A percentile compares a stretch with the other conserved stretches of the same genome.
phyloP scores from a whole-genome alignment of 805 yeast genomes.

The Hermanozyma aechmeae region DNA sequence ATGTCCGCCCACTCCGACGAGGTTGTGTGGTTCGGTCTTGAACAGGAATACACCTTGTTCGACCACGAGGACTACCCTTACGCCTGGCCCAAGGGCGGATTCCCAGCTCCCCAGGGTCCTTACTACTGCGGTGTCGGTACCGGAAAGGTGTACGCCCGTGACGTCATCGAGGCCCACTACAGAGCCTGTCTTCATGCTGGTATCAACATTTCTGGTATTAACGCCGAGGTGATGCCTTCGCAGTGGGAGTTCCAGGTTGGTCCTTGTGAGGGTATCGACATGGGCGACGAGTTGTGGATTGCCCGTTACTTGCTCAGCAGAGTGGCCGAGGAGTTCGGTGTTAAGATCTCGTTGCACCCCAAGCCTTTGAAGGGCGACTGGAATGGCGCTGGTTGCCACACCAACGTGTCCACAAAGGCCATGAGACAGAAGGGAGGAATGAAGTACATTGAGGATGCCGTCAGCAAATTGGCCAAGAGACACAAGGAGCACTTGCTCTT shows the following conservation, averaged over 20 bases:
- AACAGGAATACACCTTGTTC: conserved; percentile 96
- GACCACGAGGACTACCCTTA: conserved; percentile 84
- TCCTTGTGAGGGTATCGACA: conserved; percentile 87
- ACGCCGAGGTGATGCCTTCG: conserved; percentile 99
- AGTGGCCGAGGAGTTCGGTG: conserved; percentile 98
- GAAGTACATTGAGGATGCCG: conserved; percentile 86
- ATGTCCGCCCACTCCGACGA: conserved; percentile 85
- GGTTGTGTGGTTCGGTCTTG: conserved; percentile 94
- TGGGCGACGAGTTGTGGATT: conserved; percentile 98
- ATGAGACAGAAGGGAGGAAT: conserved; percentile 97
- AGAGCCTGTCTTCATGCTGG: conserved; percentile 96
- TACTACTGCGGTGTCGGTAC: conserved; percentile 99
- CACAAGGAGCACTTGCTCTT: conserved; percentile 93
- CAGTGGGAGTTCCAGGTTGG: conserved; percentile 99
- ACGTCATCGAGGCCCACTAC: conserved; percentile 98
- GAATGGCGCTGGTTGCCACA: conserved; percentile 99
- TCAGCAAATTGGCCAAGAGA: conserved; percentile 89
- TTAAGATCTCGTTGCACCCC: conserved; percentile 98
- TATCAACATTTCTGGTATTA: conserved; percentile 85
- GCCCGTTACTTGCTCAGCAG: conserved; percentile 89
- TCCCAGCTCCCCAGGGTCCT: conserved; percentile 99
- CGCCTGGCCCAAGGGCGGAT: conserved; percentile 99
- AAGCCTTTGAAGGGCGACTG: conserved; percentile 98
- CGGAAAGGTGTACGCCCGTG: conserved; percentile 96
- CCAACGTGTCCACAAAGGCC: conserved; percentile 85